These are phyloP conservation scores for Colletotrichum sp. DNA, from an alignment of 2,329 filamentous ascomycete genomes.

Conservation along the genomic window DNA sequence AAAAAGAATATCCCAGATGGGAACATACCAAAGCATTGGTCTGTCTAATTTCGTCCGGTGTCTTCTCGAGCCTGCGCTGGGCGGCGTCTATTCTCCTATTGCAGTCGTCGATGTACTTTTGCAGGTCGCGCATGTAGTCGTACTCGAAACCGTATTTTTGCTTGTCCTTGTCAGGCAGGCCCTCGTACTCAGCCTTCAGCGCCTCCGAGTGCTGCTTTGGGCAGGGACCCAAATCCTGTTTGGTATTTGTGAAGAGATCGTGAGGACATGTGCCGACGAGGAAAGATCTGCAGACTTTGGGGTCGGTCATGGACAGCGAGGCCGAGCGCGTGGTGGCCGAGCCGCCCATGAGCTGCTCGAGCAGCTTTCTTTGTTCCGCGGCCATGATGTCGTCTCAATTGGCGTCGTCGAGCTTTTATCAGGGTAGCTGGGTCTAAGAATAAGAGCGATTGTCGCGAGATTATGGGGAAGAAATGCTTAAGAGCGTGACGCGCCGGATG, in stretches of 20 bases:
- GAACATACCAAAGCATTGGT: slow-evolving; percentile 77
- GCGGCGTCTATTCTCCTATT: slow-evolving; percentile 91
- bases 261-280: slow-evolving; percentile 24
- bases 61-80: slow-evolving; percentile 92
- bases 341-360: slow-evolving; percentile 93
- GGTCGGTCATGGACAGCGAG: slow-evolving; percentile 86
- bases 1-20: background rate
- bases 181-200: slow-evolving; percentile 88
- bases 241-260: slow-evolving; percentile 99
- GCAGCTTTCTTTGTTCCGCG: slow-evolving; percentile 96
- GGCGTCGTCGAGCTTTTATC: background rate
- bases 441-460: background rate
- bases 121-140: slow-evolving; percentile 95
- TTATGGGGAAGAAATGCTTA: background rate
- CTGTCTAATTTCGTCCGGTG: slow-evolving; percentile 94
- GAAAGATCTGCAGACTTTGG: slow-evolving; percentile 26
- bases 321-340: slow-evolving; percentile 75
- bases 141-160: slow-evolving; percentile 89
- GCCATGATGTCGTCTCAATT: slow-evolving; percentile 66
- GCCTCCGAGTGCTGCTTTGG: slow-evolving; percentile 87
- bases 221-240: slow-evolving; percentile 93
- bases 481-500: slow-evolving; percentile 16
- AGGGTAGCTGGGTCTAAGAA: background rate
- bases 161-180: slow-evolving; percentile 72
- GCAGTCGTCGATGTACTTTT: slow-evolving; percentile 96